These are phyloP conservation scores for Xerocomus potaroensis DNA, from an alignment of 768 basidiomycete species.

Conservation along the genomic window DNA sequence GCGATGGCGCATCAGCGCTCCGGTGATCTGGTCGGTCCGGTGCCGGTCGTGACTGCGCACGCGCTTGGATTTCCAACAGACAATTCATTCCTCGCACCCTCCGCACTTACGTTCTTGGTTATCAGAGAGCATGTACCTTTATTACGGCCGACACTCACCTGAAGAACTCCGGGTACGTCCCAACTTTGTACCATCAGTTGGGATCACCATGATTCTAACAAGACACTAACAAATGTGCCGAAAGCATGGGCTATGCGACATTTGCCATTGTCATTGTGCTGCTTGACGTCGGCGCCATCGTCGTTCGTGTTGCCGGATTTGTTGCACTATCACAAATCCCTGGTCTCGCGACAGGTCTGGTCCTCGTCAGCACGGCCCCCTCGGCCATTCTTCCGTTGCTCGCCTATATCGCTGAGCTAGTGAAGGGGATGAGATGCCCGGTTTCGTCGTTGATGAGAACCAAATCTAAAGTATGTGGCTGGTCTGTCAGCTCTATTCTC, in stretches of 20 bases:
- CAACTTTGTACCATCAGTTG: not conserved
- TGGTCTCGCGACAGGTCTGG: conserved; percentile 8
- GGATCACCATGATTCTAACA: not conserved
- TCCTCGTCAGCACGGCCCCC: conserved; percentile 12
- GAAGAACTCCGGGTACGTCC: conserved; percentile 19
- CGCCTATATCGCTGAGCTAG: not conserved
- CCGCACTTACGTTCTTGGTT: conserved; percentile 1
- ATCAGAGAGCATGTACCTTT: conserved; percentile 16
- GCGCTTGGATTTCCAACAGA: no score
- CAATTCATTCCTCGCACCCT: conserved; percentile 8
- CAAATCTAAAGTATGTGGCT: not conserved
- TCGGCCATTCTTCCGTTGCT: not conserved
- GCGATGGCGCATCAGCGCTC: no score
- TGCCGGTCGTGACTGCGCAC: no score
- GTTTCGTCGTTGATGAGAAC: not conserved
- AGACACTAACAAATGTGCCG: conserved; percentile 6
- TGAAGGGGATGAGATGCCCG: not conserved
- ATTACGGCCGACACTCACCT: conserved; percentile 20
- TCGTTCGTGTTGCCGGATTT: conserved; percentile 16
- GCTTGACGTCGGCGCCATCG: conserved; percentile 19
- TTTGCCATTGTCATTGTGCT: conserved; percentile 15
- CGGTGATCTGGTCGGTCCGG: no score
- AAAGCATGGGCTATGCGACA: conserved; percentile 9
- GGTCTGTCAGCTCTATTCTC: no score
- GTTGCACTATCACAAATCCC: conserved; percentile 11